Conservation (phyloP, 23 red algal genomes). For the Chondrus crispus region DNA sequence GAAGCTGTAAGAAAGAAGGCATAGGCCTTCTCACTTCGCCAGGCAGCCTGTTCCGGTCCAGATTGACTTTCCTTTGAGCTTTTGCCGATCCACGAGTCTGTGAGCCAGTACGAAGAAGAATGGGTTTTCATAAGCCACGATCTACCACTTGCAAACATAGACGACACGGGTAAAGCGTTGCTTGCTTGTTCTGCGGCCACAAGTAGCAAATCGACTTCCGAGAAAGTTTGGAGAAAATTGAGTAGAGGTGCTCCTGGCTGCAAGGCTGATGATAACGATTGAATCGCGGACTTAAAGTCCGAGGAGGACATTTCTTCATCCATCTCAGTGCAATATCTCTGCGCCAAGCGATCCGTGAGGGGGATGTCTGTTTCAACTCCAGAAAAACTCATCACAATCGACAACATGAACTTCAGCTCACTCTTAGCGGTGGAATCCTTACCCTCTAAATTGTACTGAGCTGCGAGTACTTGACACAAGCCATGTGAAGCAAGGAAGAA, state of each 20-base stretch:
- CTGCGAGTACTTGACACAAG: slow-evolving; percentile 42
- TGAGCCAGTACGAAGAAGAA: not conserved
- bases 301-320: not conserved
- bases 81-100: not conserved
- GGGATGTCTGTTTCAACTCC: slow-evolving; percentile 15
- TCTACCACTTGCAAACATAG: slow-evolving; percentile 41
- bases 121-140: slow-evolving; percentile 30
- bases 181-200: slow-evolving; percentile 10
- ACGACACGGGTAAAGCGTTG: slow-evolving; percentile 26
- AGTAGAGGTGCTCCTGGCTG: slow-evolving; percentile 31
- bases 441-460: slow-evolving; percentile 5
- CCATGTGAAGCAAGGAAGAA: slow-evolving; percentile 28
- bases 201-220: slow-evolving; percentile 4
- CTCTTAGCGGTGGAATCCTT: not conserved
- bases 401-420: slow-evolving; percentile 22
- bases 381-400: slow-evolving; percentile 17
- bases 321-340: not conserved
- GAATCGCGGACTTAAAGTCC: not conserved
- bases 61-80: not conserved
- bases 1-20: slow-evolving; percentile 6
- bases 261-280: not conserved
- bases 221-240: not conserved
- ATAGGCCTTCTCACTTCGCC: slow-evolving; percentile 26
- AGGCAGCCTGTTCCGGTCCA: not conserved
- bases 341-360: slow-evolving; percentile 4